phyloP scores from a whole-genome alignment of 2,329 filamentous ascomycete species.

The Trichoderma sp. region DNA sequence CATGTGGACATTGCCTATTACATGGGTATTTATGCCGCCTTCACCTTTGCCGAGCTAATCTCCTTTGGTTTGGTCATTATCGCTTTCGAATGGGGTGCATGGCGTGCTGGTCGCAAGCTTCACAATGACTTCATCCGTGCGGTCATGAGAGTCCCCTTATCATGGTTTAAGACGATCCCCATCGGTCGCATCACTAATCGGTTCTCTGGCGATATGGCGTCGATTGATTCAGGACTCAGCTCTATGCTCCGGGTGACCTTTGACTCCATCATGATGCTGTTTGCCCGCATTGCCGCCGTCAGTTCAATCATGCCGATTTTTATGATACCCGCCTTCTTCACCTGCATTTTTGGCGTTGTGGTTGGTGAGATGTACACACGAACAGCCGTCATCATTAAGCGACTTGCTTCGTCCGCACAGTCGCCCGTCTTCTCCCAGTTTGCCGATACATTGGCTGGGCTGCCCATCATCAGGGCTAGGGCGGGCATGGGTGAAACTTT shows the following conservation, averaged over 20 bases:
- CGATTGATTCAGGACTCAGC: constrained; percentile 50
- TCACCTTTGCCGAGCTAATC: constrained; percentile 44
- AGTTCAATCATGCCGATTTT: constrained; percentile 54
- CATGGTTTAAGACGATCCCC: constrained; percentile 56
- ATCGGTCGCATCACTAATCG: constrained; percentile 54
- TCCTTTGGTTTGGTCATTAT: constrained; percentile 44
- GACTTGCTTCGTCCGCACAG: constrained; percentile 45
- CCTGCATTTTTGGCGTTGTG: constrained; percentile 45
- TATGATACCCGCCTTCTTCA: constrained; percentile 45
- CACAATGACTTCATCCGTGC: constrained; percentile 53
- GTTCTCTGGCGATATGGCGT: constrained; percentile 57
- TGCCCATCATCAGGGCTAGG: constrained; percentile 52
- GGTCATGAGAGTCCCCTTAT: constrained; percentile 53
- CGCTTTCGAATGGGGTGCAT: constrained; percentile 54
- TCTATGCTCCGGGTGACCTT: constrained; percentile 44
- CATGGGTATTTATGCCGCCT: constrained; percentile 50
- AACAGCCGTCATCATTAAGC: constrained; percentile 47
- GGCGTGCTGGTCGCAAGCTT: constrained; percentile 53
- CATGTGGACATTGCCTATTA: constrained; percentile 50
- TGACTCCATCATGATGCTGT: constrained; percentile 42
- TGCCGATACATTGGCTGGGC: constrained; percentile 50
- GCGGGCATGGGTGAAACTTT: constrained; percentile 49
- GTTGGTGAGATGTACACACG: constrained; percentile 52
- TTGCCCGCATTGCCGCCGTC: constrained; percentile 48
- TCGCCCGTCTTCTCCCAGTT: constrained; percentile 59